Base-by-base conservation (phyloP, 2,329 filamentous ascomycete species). In the Fusarium clavum region DNA sequence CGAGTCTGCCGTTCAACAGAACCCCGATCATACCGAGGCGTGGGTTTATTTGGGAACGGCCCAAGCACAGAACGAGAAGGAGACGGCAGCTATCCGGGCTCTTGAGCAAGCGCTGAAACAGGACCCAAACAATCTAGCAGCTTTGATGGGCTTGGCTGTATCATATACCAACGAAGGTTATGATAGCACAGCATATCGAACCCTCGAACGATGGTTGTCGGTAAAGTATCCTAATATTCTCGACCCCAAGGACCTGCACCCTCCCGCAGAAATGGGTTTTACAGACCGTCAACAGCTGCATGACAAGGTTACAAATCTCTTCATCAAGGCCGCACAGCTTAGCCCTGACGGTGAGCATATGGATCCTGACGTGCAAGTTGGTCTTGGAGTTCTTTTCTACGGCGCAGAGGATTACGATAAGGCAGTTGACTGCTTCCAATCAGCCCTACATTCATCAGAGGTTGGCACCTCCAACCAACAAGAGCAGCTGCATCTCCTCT, bases 101-200 rank as follows among this genome's bases (percentile, higher is more conserved):
- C 85, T 98, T 64, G 95, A 98, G 80, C 92, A 96, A 78, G 94
- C 95, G 1, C 83, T 98, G 69, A 95, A 94, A 80, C 85, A 96
- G 29, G 94, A 98, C 75, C 91, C 94, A 1, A 91, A 90, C 75
- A 98, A 97, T 77, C 87, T 97, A 22, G 89, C 93, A 64, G 95
- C 94, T 1, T 86, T 99, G 47, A 98, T 99, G 95, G 94, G 94
- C 2, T 84, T 99, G 55, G 94, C 95, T 16, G 95, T 99, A 22
- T 97, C 93, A 8, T 99, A 99, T 81, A 99, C 96, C 49, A 99
- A 99, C 82, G 96, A 99, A 83, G 96, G 95, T 68, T 99, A 98
- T 82, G 96, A 99, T 81, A 95, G 92, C 77, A 97, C 94, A 22
- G 95, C 96, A 49, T 99, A 98, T 84, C 90, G 95, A 57, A 98